These are phyloP conservation scores for Pseudogymnoascus pannorum DNA, from an alignment of 2,329 filamentous ascomycete genomes.

Conservation along the genomic window DNA sequence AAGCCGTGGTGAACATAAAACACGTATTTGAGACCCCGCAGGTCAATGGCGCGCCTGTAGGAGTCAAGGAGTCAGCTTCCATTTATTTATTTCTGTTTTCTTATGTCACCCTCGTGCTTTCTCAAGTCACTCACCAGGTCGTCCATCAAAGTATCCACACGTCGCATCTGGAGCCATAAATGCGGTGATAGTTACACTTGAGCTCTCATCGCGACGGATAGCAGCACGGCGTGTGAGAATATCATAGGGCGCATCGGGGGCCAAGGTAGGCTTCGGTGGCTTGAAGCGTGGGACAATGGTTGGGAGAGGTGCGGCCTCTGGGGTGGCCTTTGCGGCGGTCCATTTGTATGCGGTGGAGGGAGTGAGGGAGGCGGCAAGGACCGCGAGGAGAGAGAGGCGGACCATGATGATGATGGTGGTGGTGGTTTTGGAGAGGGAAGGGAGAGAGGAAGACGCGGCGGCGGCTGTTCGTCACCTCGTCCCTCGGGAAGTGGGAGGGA, in stretches of 20 bases:
- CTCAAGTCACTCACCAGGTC: constrained; percentile 29
- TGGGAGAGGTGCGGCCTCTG: not conserved
- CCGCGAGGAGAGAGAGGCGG: not conserved
- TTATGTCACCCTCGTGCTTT: too few relatives aligned
- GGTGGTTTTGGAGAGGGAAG: not conserved
- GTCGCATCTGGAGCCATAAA: constrained; percentile 43
- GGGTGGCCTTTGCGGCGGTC: not conserved
- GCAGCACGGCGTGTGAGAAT: constrained; percentile 29
- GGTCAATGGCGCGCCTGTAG: constrained; percentile 33
- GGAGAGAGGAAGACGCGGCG: not conserved
- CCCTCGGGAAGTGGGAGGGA: not conserved
- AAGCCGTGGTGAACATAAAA: constrained; percentile 33
- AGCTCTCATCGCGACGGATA: constrained; percentile 4
- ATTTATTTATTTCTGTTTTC: too few relatives aligned
- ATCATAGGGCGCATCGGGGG: constrained; percentile 11
- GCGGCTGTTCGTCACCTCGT: not conserved
- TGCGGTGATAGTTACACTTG: constrained; percentile 23
- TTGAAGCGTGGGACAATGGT: not conserved
- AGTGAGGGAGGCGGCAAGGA: not conserved
- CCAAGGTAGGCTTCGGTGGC: constrained; percentile 28
- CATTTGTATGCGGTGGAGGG: not conserved
- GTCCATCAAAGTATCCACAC: constrained; percentile 42
- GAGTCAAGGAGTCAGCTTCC: too few relatives aligned
- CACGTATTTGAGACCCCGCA: constrained; percentile 33
- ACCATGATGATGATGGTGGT: not conserved